Evolutionary conservation across 306 rosid species (phyloP).

Genomic region (Medicago arabica): DNA sequence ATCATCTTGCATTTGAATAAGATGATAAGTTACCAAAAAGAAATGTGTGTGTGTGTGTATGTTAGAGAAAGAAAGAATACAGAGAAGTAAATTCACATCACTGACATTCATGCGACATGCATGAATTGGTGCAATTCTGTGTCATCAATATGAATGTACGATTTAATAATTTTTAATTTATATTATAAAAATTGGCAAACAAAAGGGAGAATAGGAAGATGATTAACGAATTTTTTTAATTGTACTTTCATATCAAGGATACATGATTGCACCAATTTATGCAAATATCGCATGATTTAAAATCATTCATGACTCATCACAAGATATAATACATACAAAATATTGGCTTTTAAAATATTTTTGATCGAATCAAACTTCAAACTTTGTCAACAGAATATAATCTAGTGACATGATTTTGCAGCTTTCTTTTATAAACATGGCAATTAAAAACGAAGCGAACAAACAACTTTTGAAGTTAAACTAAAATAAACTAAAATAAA

Average conservation of each 20-base stretch:
- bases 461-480: background rate
- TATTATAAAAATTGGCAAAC: too few species aligned
- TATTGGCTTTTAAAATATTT: background rate
- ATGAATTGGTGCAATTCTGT: too few species aligned
- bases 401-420: background rate
- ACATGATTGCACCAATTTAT: background rate
- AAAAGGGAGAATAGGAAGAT: too few species aligned
- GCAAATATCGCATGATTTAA: background rate
- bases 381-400: slow-evolving; percentile 1
- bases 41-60: too few species aligned
- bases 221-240: background rate
- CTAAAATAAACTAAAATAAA: too few species aligned
- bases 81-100: too few species aligned
- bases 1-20: slow-evolving; percentile 89
- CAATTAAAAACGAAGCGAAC: slow-evolving; percentile 23
- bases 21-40: too few species aligned
- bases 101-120: too few species aligned
- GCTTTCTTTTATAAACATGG: slow-evolving; percentile 22
- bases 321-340: background rate
- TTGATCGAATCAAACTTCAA: background rate
- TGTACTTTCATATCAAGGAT: background rate
- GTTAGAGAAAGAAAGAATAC: too few species aligned
- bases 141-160: too few species aligned
- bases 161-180: background rate
- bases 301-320: slow-evolving; percentile 2